Percentiles rank a stretch among this genome's conserved stretches.
phyloP scores from a whole-genome alignment of 1,284 basidiomycete species.

The Heterobasidion parviporum region DNA sequence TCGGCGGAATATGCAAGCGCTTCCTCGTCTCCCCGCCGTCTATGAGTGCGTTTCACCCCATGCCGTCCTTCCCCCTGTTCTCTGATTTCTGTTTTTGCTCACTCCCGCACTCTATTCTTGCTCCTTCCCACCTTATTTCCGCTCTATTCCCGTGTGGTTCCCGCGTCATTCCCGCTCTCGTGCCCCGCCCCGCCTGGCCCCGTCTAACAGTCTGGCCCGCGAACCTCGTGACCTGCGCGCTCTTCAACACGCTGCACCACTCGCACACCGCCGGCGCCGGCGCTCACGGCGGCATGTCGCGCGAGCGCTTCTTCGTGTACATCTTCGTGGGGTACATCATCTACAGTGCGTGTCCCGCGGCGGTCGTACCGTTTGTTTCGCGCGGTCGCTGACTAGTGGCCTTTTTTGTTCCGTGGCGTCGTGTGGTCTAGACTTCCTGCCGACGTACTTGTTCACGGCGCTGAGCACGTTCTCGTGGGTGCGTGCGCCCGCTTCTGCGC shows the following conservation, averaged over 20 bases:
- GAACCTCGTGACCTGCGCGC: slow-evolving; percentile 57
- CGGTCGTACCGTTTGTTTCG: background rate
- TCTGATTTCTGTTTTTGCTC: too few species aligned
- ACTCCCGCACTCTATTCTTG: too few species aligned
- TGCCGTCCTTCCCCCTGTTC: background rate
- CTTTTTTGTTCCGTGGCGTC: slow-evolving; percentile 18
- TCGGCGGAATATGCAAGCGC: slow-evolving; percentile 52
- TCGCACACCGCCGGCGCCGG: slow-evolving; percentile 39
- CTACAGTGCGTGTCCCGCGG: slow-evolving; percentile 23
- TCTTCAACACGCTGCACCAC: slow-evolving; percentile 54
- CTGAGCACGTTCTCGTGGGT: slow-evolving; percentile 26
- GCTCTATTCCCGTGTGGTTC: too few species aligned
- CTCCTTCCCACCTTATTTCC: too few species aligned
- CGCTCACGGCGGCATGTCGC: slow-evolving; percentile 31
- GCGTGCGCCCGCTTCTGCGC: slow-evolving; percentile 6
- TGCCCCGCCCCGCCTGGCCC: background rate
- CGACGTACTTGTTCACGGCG: slow-evolving; percentile 56
- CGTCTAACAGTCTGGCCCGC: slow-evolving; percentile 58
- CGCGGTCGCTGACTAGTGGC: background rate
- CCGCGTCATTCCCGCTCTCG: background rate
- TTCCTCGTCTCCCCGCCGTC: slow-evolving; percentile 72
- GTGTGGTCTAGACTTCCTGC: slow-evolving; percentile 37
- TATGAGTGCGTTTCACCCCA: slow-evolving; percentile 35
- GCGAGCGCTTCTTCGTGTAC: slow-evolving; percentile 45
- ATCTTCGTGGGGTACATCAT: slow-evolving; percentile 30